Base-by-base conservation (phyloP, 1,284 basidiomycete species). In the Tilletia setariae region DNA sequence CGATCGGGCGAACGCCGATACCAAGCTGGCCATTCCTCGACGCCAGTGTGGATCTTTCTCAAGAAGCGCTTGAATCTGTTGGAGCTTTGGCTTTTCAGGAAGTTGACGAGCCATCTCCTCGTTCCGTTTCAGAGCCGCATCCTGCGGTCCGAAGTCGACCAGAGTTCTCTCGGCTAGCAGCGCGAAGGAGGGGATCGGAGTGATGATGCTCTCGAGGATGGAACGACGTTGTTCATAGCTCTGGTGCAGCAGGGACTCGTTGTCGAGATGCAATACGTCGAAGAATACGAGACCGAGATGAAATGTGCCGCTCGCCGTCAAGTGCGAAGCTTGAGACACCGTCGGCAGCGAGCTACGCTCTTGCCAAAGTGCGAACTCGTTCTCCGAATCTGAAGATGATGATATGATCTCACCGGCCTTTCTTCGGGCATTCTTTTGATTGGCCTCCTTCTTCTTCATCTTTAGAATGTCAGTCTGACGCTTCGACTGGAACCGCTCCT, bases 211-310 rank as follows among this genome's bases (percentile, higher is more conserved):
- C 32, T 61, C 56, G 9, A 61, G 32, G 9, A 61, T 30, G 21
- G 56, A 13, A 15, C 56, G 28, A 2, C 56, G 56, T 19, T 61
- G 16, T 6, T 61, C 56, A 30, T 61, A 61, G 15, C 28, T 19
- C n/a, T 21, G 11, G 25, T 25, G 28, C 28, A 61, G 23, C 28
- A 61, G 56, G 9, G 56, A 61, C n/a, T 61, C 30, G 19, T 30
- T 30, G 56, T 61, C 56, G 56, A 61, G 11, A 21, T 61, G n/a
- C 28, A 61, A 30, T n/a, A 61, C 56, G 56, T 61, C 56, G 28
- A 61, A 61, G 28, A 61, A 61, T 16, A 61, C 56, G 30, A 61
- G 56, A 21, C 56, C 56, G 30, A 61, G 56, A 21, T 61, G 56
- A 15, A 32, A 61, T 16, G 28, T n/a, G 8, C 56, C 56, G 30